Evolutionary conservation across 1,139 yeast species (phyloP).

Genomic region (Taphrina populina): DNA sequence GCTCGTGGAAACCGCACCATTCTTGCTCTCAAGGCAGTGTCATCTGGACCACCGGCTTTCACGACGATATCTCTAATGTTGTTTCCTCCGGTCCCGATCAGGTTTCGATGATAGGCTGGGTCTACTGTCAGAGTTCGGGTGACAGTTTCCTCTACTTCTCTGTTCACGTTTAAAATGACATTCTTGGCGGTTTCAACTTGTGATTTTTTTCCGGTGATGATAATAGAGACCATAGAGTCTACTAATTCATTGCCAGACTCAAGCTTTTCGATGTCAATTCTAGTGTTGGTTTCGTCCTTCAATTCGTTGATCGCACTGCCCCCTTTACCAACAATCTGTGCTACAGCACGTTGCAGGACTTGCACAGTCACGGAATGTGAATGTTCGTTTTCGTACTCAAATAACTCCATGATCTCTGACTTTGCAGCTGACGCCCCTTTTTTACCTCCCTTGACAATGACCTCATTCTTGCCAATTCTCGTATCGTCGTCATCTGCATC

Average conservation of each 20-base stretch:
- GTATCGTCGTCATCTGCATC: slow-evolving; percentile 42
- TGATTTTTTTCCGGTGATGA: slow-evolving; percentile 73
- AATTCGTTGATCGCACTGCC: slow-evolving; percentile 85
- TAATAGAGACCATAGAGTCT: slow-evolving; percentile 54
- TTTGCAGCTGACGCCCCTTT: slow-evolving; percentile 82
- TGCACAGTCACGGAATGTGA: slow-evolving; percentile 63
- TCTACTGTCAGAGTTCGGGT: slow-evolving; percentile 67
- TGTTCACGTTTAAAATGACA: slow-evolving; percentile 62
- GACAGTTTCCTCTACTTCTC: slow-evolving; percentile 65
- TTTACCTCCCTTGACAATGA: slow-evolving; percentile 85
- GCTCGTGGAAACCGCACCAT: slow-evolving; percentile 74
- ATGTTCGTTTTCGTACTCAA: slow-evolving; percentile 84
- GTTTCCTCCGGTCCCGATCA: slow-evolving; percentile 81
- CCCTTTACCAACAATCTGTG: slow-evolving; percentile 83
- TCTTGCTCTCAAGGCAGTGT: slow-evolving; percentile 50
- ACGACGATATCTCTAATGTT: slow-evolving; percentile 70
- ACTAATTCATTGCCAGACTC: slow-evolving; percentile 44
- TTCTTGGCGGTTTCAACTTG: slow-evolving; percentile 74
- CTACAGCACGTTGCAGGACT: slow-evolving; percentile 70
- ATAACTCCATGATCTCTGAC: slow-evolving; percentile 79
- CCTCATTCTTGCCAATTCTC: slow-evolving; percentile 54
- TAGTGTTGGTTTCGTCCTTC: slow-evolving; percentile 75
- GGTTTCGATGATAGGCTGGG: slow-evolving; percentile 71
- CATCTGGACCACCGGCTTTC: slow-evolving; percentile 70
- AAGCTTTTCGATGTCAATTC: slow-evolving; percentile 61